Base-by-base conservation (phyloP, 305 asterid species). In the Fraxinus baroniana region DNA sequence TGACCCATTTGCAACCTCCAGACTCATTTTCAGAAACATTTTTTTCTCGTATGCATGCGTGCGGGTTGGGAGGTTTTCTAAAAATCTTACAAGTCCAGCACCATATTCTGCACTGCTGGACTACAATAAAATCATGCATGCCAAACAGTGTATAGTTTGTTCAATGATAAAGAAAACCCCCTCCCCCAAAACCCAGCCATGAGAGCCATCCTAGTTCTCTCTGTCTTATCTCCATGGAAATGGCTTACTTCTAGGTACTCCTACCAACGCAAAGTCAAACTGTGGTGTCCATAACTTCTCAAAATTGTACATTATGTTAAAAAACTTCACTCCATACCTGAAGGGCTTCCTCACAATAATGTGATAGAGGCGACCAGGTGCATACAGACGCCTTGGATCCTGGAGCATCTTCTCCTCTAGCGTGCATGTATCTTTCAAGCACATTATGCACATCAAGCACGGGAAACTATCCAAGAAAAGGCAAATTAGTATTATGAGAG, bases 281-380 rank as follows among this genome's bases (percentile, higher is more conserved):
- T 52, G 7, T 17, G 20, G 62, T 52, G 22, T 52, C 7, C 9
- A 60, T 26, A 79, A 28, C 22, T 22, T 17, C 35, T 62, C 52
- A 68, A 52, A 75, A 79, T 60, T 72, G 55, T 64, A 44, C 55
- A 32, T 68, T 46, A 62, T 44, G 15, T 15, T 17, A 15, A 49
- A 52, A 52, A 52, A 52, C 22, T 52, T n/a, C 18, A 3, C 4
- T 18, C 55, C 75, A 64, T 89, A 93, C 99, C 98, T 92, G 96
- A 97, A 92, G 85, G 97, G 97, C 82, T 93, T 94, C 86, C 98
- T 87, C 57, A 90, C 97, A 73, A 97, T 89, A 82, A 97, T 90
- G 89, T 97, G 99, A 79, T 97, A 94, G 70, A 97, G 99, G n/a
- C 99, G 98, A 78, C 99, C 99, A 35, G 99, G 97, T 39, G 98